Percentiles rank a stretch among this genome's conserved stretches.
Conservation (phyloP, 345 rosid species). For the Lepidium africanum region DNA sequence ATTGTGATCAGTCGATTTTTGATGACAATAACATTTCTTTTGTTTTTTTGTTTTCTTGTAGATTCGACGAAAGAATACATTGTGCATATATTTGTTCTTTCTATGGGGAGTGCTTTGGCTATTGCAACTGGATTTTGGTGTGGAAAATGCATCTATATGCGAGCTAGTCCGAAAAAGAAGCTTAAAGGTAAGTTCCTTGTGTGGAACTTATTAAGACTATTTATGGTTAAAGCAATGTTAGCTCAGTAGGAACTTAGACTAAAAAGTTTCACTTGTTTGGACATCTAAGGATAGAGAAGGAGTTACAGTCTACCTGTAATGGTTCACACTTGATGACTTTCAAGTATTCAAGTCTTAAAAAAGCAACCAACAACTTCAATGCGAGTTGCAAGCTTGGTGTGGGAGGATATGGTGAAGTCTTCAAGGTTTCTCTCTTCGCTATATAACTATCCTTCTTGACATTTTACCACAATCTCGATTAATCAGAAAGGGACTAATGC, state of each 20-base stretch:
- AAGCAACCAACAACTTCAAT: conserved; percentile 37
- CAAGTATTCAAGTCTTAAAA: conserved; percentile 39
- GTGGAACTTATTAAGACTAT: not conserved
- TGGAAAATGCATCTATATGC: conserved; percentile 24
- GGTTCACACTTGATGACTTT: conserved; percentile 37
- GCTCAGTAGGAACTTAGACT: not conserved
- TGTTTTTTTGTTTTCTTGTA: not conserved
- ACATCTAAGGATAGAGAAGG: conserved; percentile 34
- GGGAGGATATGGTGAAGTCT: conserved; percentile 58
- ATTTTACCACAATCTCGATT: not conserved
- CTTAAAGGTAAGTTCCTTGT: conserved; percentile 18
- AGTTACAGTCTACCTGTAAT: conserved; percentile 20
- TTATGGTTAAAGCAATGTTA: not conserved
- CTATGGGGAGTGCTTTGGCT: conserved; percentile 16
- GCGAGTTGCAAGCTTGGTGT: conserved; percentile 40
- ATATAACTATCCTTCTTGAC: not conserved
- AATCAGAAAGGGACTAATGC: not conserved
- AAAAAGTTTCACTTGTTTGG: conserved; percentile 19
- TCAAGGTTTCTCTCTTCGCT: conserved; percentile 30
- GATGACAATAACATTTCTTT: not conserved
- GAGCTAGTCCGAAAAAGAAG: conserved; percentile 20
- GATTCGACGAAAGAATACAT: conserved; percentile 5
- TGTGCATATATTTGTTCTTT: not conserved
- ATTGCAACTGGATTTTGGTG: conserved; percentile 25
- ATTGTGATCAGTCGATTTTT: not conserved